Conservation (phyloP, 805 yeast genomes). For the Kazachstania martiniae region DNA sequence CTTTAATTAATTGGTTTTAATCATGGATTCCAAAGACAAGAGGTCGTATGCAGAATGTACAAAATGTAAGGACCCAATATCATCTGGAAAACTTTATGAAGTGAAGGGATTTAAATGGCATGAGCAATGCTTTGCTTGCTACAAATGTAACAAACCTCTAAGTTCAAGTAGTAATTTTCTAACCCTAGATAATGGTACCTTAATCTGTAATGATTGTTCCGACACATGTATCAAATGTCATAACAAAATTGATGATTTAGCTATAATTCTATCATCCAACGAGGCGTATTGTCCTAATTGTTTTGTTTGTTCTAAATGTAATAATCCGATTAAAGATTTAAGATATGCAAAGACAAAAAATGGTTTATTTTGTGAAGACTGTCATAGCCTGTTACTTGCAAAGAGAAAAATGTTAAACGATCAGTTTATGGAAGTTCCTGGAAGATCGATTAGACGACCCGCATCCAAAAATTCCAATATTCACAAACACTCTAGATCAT, state of each 20-base stretch:
- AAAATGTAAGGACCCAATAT: slow-evolving; percentile 44
- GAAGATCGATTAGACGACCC: neutral
- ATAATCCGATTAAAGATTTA: slow-evolving; percentile 75
- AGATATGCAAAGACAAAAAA: slow-evolving; percentile 88
- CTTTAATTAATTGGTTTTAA: too few relatives aligned
- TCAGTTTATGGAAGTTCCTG: neutral
- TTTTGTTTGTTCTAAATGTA: slow-evolving; percentile 85
- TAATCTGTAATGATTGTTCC: slow-evolving; percentile 89
- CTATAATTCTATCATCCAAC: slow-evolving; percentile 73
- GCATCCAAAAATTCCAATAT: neutral
- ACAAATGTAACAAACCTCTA: slow-evolving; percentile 64
- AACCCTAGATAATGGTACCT: slow-evolving; percentile 84
- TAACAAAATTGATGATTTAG: slow-evolving; percentile 85
- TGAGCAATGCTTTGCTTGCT: slow-evolving; percentile 81
- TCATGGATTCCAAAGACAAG: too few relatives aligned
- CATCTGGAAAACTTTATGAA: slow-evolving; percentile 91
- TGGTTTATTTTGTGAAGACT: slow-evolving; percentile 86
- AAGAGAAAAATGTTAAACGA: slow-evolving; percentile 39
- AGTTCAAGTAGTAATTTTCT: slow-evolving; percentile 85
- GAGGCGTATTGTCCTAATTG: slow-evolving; percentile 90
- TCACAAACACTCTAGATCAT: too few relatives aligned
- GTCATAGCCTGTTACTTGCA: slow-evolving; percentile 78
- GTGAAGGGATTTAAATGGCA: slow-evolving; percentile 94
- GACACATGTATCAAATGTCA: slow-evolving; percentile 82
- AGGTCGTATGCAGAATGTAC: slow-evolving; percentile 33